These are phyloP conservation scores for Mitragyna speciosa DNA, from an alignment of 257 asterid genomes.

Conservation along the genomic window DNA sequence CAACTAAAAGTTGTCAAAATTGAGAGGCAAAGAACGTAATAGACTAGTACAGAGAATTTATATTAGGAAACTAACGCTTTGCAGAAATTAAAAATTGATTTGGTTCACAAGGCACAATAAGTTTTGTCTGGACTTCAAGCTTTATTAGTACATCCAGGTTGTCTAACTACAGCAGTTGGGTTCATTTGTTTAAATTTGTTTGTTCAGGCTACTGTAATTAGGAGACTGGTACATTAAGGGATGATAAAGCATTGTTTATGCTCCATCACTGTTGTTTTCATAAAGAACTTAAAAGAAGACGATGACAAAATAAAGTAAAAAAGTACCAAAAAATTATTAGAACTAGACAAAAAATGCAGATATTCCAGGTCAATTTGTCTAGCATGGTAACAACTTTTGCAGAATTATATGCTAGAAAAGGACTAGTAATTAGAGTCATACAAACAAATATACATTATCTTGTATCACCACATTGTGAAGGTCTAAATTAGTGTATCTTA, in stretches of 20 bases:
- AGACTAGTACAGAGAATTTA: background rate
- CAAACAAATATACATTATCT: background rate
- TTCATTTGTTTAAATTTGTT: background rate
- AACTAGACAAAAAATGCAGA: background rate
- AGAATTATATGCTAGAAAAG: background rate
- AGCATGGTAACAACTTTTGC: background rate
- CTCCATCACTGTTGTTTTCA: background rate
- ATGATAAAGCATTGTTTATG: background rate
- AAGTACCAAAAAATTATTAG: background rate
- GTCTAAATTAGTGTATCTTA: background rate
- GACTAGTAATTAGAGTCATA: too few relatives aligned
- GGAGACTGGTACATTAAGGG: background rate
- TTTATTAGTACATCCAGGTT: background rate
- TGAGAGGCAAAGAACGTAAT: background rate
- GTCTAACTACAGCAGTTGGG: background rate
- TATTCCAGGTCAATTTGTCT: background rate
- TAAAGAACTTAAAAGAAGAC: background rate
- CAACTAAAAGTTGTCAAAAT: background rate
- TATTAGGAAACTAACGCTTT: too few relatives aligned
- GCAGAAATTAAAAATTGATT: background rate
- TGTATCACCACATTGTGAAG: background rate
- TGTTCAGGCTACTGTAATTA: background rate
- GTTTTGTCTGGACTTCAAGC: background rate
- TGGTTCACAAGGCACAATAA: background rate
- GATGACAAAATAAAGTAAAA: background rate